Conservation (phyloP, 2,329 filamentous ascomycete species). For the Fusarium neocosmosporiellum region DNA sequence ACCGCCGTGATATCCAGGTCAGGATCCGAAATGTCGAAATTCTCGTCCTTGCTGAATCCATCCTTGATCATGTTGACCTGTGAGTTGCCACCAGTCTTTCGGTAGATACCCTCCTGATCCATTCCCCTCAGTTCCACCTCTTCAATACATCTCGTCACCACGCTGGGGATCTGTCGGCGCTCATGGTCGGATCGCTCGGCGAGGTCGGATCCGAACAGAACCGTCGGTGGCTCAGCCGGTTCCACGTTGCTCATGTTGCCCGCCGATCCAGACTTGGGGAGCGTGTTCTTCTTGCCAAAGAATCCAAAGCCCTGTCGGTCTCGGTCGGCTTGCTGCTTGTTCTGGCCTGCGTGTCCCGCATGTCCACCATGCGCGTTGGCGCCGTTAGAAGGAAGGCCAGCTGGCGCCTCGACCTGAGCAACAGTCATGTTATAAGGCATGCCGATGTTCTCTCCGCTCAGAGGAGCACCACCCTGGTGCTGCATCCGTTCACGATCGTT, state of each 20-base stretch:
- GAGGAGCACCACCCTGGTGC: constrained; percentile 57
- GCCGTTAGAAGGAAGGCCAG: constrained; percentile 45
- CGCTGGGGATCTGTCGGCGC: constrained; percentile 86
- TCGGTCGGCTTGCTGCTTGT: constrained; percentile 45
- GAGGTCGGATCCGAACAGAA: constrained; percentile 90
- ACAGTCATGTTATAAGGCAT: constrained; percentile 78
- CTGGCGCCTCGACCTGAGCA: constrained; percentile 62
- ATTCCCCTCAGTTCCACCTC: constrained; percentile 97
- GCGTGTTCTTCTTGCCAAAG: constrained; percentile 69
- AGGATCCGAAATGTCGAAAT: constrained; percentile 93
- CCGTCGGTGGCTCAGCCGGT: constrained; percentile 64
- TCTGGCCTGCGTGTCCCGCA: constrained; percentile 34
- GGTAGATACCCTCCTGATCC: constrained; percentile 97
- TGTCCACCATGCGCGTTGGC: constrained; percentile 34
- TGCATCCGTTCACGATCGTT: constrained; percentile 67
- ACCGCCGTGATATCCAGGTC: constrained; percentile 96
- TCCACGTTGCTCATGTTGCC: constrained; percentile 55
- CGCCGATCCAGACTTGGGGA: constrained; percentile 63
- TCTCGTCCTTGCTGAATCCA: constrained; percentile 87
- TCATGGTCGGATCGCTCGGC: constrained; percentile 88
- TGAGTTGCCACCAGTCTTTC: constrained; percentile 93
- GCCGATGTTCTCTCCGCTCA: constrained; percentile 73
- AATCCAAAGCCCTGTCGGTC: constrained; percentile 75
- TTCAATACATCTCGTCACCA: constrained; percentile 94
- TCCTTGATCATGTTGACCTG: constrained; percentile 92